These are phyloP conservation scores for Blastocystis sp. DNA, from an alignment of 352 stramenopile genomes.

Conservation along the genomic window DNA sequence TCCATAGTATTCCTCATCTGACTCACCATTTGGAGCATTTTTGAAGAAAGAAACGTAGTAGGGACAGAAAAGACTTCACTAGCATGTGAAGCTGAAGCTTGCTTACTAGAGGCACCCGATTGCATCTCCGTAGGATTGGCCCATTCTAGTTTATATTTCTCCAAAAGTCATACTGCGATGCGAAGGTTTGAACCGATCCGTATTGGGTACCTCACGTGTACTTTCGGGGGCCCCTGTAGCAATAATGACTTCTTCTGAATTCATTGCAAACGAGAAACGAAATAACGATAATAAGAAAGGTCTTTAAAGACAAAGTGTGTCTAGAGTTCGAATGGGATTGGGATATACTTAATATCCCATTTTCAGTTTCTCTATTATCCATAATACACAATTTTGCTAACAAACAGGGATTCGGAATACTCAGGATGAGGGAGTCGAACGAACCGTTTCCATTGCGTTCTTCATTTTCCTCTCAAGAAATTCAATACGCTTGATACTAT, in stretches of 20 bases:
- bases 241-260: slow-evolving; percentile 49
- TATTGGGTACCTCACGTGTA: slow-evolving; percentile 2
- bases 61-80: neutral
- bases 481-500: neutral
- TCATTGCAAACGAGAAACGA: slow-evolving; percentile 66
- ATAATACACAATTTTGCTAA: neutral
- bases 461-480: slow-evolving; percentile 45
- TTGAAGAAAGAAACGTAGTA: slow-evolving; percentile 2
- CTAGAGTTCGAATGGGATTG: neutral
- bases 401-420: neutral
- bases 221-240: neutral
- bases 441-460: neutral
- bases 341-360: neutral
- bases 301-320: slow-evolving; percentile 37
- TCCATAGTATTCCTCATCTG: slow-evolving; percentile 43
- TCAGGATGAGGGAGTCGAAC: neutral
- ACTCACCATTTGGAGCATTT: slow-evolving; percentile 10
- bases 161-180: neutral
- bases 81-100: slow-evolving; percentile 34
- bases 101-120: slow-evolving; percentile 55
- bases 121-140: neutral
- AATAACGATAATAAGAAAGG: neutral
- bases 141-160: neutral
- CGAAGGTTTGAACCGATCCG: slow-evolving; percentile 50
- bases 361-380: neutral